Evolutionary conservation across 306 rosid species (phyloP).

Genomic region (Inga leiocalycina): DNA sequence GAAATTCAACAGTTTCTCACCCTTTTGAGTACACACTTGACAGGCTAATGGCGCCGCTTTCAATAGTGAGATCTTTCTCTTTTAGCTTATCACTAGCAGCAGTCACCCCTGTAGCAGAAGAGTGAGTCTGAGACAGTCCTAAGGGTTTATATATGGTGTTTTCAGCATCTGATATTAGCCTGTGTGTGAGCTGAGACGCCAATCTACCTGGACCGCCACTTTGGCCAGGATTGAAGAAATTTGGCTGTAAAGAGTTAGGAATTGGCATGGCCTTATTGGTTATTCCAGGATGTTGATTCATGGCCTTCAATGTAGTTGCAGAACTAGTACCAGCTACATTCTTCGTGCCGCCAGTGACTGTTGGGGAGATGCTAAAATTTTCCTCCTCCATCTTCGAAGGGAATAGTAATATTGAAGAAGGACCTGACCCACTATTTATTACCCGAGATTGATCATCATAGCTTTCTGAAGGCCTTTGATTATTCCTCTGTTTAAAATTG

Average conservation of each 20-base stretch:
- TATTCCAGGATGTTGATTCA: conserved; percentile 57
- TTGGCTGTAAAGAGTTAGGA: conserved; percentile 64
- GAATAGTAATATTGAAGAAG: conserved; percentile 67
- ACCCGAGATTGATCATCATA: conserved; percentile 47
- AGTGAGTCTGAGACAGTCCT: conserved; percentile 44
- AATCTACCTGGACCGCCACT: conserved; percentile 44
- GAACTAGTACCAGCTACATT: conserved; percentile 62
- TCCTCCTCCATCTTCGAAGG: conserved; percentile 66
- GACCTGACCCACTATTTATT: conserved; percentile 51
- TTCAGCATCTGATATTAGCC: conserved; percentile 58
- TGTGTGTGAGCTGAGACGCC: conserved; percentile 55
- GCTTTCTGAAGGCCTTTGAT: conserved; percentile 62
- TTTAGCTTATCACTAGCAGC: conserved; percentile 66
- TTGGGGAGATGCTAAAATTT: conserved; percentile 49
- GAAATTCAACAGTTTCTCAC: conserved; percentile 50
- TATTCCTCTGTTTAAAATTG: conserved; percentile 57
- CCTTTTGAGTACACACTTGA: conserved; percentile 92
- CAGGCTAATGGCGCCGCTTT: conserved; percentile 88
- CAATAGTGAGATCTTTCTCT: conserved; percentile 77
- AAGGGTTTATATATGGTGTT: conserved; percentile 50
- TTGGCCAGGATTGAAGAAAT: conserved; percentile 51
- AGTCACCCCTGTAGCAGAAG: conserved; percentile 43
- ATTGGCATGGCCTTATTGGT: conserved; percentile 52
- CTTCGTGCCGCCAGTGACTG: conserved; percentile 53
- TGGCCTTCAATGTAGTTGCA: conserved; percentile 57